Percentiles rank a stretch among this genome's conserved stretches.
Evolutionary conservation across 2,329 filamentous ascomycete genomes (phyloP).

Genomic region (Neophaeococcomyces aloes): DNA sequence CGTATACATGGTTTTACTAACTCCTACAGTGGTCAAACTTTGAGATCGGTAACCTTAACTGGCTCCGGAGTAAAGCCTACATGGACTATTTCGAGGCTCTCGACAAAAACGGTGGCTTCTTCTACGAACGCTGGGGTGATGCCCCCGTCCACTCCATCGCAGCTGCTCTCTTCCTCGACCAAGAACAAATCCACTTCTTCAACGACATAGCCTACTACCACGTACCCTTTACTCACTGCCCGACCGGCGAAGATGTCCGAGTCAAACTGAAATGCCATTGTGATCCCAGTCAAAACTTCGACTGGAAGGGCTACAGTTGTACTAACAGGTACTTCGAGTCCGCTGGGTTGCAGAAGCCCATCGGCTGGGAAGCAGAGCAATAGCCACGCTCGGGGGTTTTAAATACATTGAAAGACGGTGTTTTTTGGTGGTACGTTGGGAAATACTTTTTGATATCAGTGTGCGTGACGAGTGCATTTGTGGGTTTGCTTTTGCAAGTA

Average conservation of each 20-base stretch:
- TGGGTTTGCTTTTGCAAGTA: conserved; percentile 17
- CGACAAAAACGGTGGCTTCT: conserved; percentile 89
- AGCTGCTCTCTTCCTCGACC: conserved; percentile 73
- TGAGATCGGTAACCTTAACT: conserved; percentile 86
- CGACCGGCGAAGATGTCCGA: conserved; percentile 74
- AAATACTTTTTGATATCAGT: conserved; percentile 13
- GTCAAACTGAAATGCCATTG: conserved; percentile 85
- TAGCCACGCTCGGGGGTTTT: conserved; percentile 6
- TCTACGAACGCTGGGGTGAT: conserved; percentile 98
- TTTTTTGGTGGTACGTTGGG: conserved; percentile 1
- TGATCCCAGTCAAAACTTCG: conserved; percentile 94
- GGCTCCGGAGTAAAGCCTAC: conserved; percentile 83
- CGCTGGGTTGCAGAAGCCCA: conserved; percentile 70
- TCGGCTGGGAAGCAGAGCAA: conserved; percentile 56
- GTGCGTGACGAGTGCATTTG: conserved; percentile 12
- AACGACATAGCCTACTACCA: conserved; percentile 98
- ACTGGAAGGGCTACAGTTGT: conserved; percentile 98
- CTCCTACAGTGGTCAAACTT: conserved; percentile 89
- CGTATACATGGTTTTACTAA: conserved; percentile 14
- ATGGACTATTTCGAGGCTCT: conserved; percentile 81
- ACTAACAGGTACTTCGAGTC: conserved; percentile 78
- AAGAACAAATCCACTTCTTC: conserved; percentile 96
- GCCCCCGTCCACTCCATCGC: conserved; percentile 98
- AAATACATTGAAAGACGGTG: neutral
- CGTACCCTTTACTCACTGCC: conserved; percentile 95